phyloP scores from a whole-genome alignment of 257 asterid species.

The Avicennia marina region DNA sequence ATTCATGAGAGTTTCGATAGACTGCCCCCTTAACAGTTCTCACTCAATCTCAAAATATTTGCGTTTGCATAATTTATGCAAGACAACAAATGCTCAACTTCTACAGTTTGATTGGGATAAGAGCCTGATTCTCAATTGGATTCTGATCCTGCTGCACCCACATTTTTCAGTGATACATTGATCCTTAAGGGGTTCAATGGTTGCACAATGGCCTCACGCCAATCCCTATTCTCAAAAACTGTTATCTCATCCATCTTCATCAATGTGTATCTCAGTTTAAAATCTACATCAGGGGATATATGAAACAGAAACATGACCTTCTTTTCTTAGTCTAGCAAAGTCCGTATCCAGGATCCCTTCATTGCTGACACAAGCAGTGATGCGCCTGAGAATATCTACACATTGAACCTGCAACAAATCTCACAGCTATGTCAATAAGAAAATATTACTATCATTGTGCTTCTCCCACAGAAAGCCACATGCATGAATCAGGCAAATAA shows the following conservation, averaged over 20 bases:
- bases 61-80: not conserved
- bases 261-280: not conserved
- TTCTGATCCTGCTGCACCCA: not conserved
- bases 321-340: not conserved
- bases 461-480: no score
- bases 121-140: not conserved
- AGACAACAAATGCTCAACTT: not conserved
- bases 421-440: not conserved
- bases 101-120: not conserved
- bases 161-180: not conserved
- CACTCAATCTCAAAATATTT: no score
- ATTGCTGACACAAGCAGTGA: not conserved
- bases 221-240: not conserved
- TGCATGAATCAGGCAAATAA: no score
- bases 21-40: no score
- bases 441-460: not conserved
- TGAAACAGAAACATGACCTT: not conserved
- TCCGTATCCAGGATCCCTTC: not conserved
- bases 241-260: slow-evolving; percentile 1
- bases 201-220: not conserved
- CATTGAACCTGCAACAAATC: not conserved
- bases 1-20: no score
- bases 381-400: no score
- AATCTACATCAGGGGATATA: not conserved
- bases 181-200: not conserved